Evolutionary conservation across 805 yeast genomes (phyloP).

Genomic region (Yarrowia sp.): DNA sequence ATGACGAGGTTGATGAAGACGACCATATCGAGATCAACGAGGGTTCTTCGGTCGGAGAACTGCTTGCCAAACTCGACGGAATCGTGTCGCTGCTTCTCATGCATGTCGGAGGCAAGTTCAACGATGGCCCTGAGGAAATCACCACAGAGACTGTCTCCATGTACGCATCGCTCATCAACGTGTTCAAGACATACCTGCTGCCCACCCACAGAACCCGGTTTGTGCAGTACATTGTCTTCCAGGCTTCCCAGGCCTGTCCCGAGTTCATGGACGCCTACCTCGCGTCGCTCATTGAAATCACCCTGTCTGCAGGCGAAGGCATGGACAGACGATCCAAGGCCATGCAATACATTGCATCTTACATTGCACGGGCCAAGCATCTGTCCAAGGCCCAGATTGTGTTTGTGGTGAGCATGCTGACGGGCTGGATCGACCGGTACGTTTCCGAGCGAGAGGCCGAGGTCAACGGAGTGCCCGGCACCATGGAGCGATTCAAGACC

Average conservation of each 20-base stretch:
- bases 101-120: slow-evolving; percentile 58
- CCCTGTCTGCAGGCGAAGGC: slow-evolving; percentile 72
- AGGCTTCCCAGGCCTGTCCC: slow-evolving; percentile 78
- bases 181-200: slow-evolving; percentile 80
- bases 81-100: slow-evolving; percentile 65
- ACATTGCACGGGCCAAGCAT: slow-evolving; percentile 82
- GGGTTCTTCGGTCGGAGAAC: slow-evolving; percentile 49
- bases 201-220: slow-evolving; percentile 93
- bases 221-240: slow-evolving; percentile 83
- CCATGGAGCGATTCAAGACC: slow-evolving; percentile 90
- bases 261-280: slow-evolving; percentile 85
- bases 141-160: slow-evolving; percentile 70
- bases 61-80: slow-evolving; percentile 75
- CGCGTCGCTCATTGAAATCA: slow-evolving; percentile 80
- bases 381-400: slow-evolving; percentile 74
- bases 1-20: slow-evolving; percentile 49
- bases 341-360: slow-evolving; percentile 89
- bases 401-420: slow-evolving; percentile 80
- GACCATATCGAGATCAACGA: slow-evolving; percentile 50
- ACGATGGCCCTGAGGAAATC: slow-evolving; percentile 54
- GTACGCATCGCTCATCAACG: slow-evolving; percentile 74
- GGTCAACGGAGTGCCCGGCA: slow-evolving; percentile 65
- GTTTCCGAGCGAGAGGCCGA: slow-evolving; percentile 86
- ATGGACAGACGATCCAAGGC: slow-evolving; percentile 83
- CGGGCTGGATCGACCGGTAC: slow-evolving; percentile 83